Evolutionary conservation across 108 stramenopile genomes (phyloP).

Genomic region (Skeletonema tropicum): DNA sequence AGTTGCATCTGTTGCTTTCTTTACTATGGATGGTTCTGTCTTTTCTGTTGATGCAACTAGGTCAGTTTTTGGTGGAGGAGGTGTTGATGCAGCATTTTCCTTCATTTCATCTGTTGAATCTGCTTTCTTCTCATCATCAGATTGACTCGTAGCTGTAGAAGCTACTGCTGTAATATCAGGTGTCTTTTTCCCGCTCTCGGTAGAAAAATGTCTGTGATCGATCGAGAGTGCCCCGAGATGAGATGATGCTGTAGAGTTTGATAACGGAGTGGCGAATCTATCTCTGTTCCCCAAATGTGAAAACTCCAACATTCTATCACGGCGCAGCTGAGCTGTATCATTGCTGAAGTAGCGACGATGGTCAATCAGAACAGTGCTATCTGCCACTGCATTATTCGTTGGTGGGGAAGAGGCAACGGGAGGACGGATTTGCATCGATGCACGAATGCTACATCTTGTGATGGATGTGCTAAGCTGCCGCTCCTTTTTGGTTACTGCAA

Average conservation of each 20-base stretch:
- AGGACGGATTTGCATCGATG: background rate
- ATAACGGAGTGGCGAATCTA: background rate
- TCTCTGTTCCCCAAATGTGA: background rate
- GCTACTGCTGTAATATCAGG: background rate
- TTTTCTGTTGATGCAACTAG: slow-evolving; percentile 7
- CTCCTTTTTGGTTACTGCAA: background rate
- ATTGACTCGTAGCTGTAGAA: background rate
- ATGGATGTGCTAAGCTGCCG: background rate
- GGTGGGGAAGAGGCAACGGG: background rate
- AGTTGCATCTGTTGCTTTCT: slow-evolving; percentile 35
- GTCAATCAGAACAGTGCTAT: background rate
- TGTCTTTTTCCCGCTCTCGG: background rate
- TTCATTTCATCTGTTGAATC: background rate
- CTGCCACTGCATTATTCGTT: background rate
- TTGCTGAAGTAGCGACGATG: background rate
- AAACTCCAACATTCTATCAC: background rate
- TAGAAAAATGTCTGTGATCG: background rate
- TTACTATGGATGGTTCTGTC: slow-evolving; percentile 24
- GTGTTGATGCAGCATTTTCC: background rate
- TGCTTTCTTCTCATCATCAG: background rate
- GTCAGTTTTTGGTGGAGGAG: background rate
- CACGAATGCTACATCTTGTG: slow-evolving; percentile 6
- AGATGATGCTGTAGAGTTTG: background rate
- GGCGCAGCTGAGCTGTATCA: background rate
- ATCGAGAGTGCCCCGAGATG: background rate